These are phyloP conservation scores for Aspergillus aculeatus DNA, from an alignment of 2,329 filamentous ascomycete species.

Conservation along the genomic window DNA sequence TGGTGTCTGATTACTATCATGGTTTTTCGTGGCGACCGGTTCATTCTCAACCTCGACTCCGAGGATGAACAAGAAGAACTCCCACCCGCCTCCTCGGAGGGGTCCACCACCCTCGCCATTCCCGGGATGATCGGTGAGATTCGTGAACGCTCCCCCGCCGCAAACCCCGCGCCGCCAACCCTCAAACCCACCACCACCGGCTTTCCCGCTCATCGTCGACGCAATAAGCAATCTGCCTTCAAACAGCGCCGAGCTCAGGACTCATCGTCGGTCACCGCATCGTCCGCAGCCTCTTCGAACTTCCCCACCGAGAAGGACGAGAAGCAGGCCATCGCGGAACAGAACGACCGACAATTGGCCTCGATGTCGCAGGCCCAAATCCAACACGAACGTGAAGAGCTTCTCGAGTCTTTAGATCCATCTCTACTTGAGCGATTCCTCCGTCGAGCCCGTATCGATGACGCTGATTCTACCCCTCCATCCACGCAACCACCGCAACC, in stretches of 20 bases:
- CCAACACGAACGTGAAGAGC: slow-evolving; percentile 71
- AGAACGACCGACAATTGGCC: slow-evolving; percentile 72
- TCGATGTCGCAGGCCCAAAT: slow-evolving; percentile 82
- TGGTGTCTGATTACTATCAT: slow-evolving; percentile 27
- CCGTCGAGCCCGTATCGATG: slow-evolving; percentile 72
- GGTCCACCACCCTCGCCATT: slow-evolving; percentile 23
- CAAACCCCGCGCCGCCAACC: slow-evolving; percentile 36
- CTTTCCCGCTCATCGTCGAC: slow-evolving; percentile 86
- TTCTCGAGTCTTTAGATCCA: slow-evolving; percentile 75
- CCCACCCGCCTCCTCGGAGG: slow-evolving; percentile 16
- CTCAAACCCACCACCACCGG: slow-evolving; percentile 69
- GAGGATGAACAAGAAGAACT: slow-evolving; percentile 51
- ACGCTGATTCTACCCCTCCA: slow-evolving; percentile 40
- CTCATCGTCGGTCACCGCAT: slow-evolving; percentile 11
- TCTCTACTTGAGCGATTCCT: slow-evolving; percentile 74
- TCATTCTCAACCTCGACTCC: slow-evolving; percentile 57
- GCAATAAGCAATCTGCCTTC: slow-evolving; percentile 71
- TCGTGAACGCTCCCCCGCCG: slow-evolving; percentile 66
- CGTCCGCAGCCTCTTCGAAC: slow-evolving; percentile 6
- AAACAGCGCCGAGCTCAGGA: slow-evolving; percentile 58
- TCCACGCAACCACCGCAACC: background rate
- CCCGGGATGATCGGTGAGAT: slow-evolving; percentile 67
- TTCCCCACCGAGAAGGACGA: slow-evolving; percentile 50
- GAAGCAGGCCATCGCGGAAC: slow-evolving; percentile 71
- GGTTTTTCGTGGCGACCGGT: slow-evolving; percentile 59